Base-by-base conservation (phyloP, 2,329 filamentous ascomycete genomes). In the Pestalotiopsis sp. region DNA sequence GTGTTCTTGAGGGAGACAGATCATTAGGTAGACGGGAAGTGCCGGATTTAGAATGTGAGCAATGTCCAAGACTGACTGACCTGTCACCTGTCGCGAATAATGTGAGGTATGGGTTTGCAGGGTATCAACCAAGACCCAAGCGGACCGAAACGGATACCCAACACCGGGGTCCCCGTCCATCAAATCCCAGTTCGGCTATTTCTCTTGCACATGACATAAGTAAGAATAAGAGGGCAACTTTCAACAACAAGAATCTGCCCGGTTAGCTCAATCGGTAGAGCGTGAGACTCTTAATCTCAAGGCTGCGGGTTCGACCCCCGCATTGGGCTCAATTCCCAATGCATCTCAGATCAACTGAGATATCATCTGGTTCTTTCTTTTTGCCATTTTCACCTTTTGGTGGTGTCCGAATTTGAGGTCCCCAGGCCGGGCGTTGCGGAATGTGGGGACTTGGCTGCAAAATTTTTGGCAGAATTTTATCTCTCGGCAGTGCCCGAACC, bases 221-320 rank as follows among this genome's bases (percentile, higher is more conserved):
- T 4, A 12, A 9, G 1, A 12, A 59, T 36, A 59, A 59, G 4
- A 14, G 3, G 25, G 2, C 25, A 4, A 3, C 12, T 4, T 4
- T 31, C 57, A 59, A 27, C 13, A 59, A 36, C 57, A 36, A 59
- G 57, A 39, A 17, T 12, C 5, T 3, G 62, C 64, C 64, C 36
- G 84, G 85, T 84, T 90, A 89, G 87, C 87, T 89, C 87, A 89
- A 89, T 89, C 86, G 86, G 87, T 90, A 91, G 89, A 91, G 88
- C 89, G 89, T 90, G 85, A 90, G 89, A 90, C 89, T 91, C 89
- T 84, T 83, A 82, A 76, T 88, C 72, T 76, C 73, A 75, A 76
- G 73, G 73, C 70, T 73, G 73, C 73, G 73, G 74, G 76, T 79
- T 79, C 81, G 84, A 85, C 82, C 83, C 83, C 83, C 83, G 81